These are phyloP conservation scores for Metschnikowia cerradonensis DNA, from an alignment of 805 yeast genomes.

Conservation along the genomic window DNA sequence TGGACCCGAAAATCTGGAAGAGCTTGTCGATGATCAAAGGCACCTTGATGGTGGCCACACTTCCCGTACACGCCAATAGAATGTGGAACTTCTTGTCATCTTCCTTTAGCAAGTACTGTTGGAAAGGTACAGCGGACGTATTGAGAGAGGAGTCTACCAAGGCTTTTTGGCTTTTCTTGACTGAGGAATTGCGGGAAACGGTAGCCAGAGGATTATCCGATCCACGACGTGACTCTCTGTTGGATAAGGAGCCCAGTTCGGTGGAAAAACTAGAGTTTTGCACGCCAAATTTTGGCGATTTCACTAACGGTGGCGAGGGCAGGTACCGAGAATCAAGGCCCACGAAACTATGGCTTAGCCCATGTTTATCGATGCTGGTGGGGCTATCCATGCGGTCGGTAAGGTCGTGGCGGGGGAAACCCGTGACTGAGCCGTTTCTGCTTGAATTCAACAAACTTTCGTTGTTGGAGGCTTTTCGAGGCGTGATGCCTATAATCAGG, in stretches of 20 bases:
- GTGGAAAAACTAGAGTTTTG: background rate
- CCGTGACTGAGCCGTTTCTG: constrained; percentile 10
- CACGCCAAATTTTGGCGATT: constrained; percentile 2
- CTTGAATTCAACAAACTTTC: constrained; percentile 7
- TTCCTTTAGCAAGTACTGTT: constrained; percentile 58
- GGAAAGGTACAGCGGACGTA: constrained; percentile 70
- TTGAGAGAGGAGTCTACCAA: constrained; percentile 49
- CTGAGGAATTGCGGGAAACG: constrained; percentile 4
- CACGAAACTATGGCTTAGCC: background rate
- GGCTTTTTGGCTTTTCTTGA: constrained; percentile 44
- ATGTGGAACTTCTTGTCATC: constrained; percentile 88
- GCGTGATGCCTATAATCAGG: constrained; percentile 7
- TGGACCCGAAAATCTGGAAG: constrained; percentile 68
- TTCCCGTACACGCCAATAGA: constrained; percentile 89
- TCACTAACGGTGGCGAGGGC: constrained; percentile 12
- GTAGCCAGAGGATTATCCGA: constrained; percentile 14
- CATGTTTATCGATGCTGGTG: constrained; percentile 2
- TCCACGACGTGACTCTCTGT: constrained; percentile 14
- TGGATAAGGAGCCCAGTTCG: background rate
- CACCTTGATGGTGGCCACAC: constrained; percentile 93
- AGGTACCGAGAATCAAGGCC: constrained; percentile 7
- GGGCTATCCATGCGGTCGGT: constrained; percentile 11
- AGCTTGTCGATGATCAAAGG: constrained; percentile 85
- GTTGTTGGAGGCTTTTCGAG: constrained; percentile 10
- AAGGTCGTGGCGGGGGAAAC: constrained; percentile 4